These are phyloP conservation scores for Polymyxa betae DNA, from an alignment of 208 protist species.

Conservation along the genomic window DNA sequence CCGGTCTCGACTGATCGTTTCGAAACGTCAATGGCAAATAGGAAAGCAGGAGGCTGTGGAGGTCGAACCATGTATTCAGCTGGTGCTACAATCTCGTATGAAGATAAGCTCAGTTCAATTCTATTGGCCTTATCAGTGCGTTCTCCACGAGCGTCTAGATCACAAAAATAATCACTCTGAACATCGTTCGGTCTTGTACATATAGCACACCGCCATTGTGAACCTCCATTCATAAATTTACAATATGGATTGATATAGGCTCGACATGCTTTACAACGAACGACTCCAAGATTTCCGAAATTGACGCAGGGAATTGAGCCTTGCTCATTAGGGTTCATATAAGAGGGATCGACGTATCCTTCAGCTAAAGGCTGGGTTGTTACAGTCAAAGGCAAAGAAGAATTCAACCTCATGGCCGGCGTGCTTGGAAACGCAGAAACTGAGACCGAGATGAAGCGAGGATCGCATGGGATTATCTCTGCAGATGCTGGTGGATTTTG, in stretches of 20 bases:
- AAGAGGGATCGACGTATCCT: background rate
- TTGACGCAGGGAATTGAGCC: conserved; percentile 51
- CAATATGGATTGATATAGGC: conserved; percentile 69
- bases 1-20: conserved; percentile 80
- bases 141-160: conserved; percentile 41
- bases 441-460: background rate
- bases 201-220: conserved; percentile 62
- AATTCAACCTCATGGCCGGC: background rate
- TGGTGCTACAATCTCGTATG: conserved; percentile 69
- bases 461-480: background rate
- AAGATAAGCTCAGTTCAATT: conserved; percentile 57
- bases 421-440: background rate
- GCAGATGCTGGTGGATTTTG: no score
- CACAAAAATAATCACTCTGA: conserved; percentile 50
- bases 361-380: background rate
- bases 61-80: conserved; percentile 86
- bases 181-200: conserved; percentile 50
- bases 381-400: background rate
- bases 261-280: conserved; percentile 67
- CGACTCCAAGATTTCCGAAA: conserved; percentile 60
- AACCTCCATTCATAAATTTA: conserved; percentile 62
- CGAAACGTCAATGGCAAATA: conserved; percentile 93
- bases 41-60: conserved; percentile 81
- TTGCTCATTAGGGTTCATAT: background rate
- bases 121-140: conserved; percentile 55